Conservation (phyloP, 768 basidiomycete genomes). For the Cytidiella melzeri region DNA sequence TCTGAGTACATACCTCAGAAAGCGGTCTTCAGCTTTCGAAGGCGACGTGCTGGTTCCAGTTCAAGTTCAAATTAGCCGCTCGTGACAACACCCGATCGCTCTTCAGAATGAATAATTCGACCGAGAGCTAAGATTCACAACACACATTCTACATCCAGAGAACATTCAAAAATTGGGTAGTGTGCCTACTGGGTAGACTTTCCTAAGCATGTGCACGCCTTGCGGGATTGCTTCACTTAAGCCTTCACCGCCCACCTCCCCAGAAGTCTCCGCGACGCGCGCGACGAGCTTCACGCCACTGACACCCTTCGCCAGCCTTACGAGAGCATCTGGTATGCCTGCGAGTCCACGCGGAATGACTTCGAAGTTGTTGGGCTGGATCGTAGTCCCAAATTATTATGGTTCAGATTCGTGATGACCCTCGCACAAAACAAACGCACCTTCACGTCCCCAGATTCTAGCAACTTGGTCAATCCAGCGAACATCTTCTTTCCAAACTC, state of each 20-base stretch:
- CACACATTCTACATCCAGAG: no score
- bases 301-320: neutral
- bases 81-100: no score
- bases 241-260: neutral
- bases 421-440: no score
- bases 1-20: no score
- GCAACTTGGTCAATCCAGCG: neutral
- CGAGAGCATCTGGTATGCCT: neutral
- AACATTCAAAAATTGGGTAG: no score
- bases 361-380: neutral
- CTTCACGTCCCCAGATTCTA: neutral
- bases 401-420: no score
- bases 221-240: neutral
- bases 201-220: neutral
- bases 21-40: no score
- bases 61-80: no score
- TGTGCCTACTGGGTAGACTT: neutral
- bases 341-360: neutral
- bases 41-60: no score
- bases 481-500: neutral
- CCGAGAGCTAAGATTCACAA: no score
- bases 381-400: no score
- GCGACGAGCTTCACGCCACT: neutral
- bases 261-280: neutral
- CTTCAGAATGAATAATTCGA: no score